Percentiles rank a stretch among this genome's conserved stretches.
phyloP scores from a whole-genome alignment of 2,329 filamentous ascomycete genomes.

The Calonectria pauciramosa region DNA sequence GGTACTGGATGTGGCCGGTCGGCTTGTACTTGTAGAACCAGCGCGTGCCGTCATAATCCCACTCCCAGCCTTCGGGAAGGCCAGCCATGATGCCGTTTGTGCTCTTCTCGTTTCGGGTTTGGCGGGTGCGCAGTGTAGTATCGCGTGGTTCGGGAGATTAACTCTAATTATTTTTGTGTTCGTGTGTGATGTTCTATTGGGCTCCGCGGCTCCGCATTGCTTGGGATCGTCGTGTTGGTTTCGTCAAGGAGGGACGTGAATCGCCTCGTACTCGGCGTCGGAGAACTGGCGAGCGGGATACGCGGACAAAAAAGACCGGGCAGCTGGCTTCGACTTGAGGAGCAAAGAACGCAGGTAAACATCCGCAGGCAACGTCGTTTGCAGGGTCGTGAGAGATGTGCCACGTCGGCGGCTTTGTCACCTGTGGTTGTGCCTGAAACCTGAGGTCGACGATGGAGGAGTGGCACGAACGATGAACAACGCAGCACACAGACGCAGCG shows the following conservation, averaged over 20 bases:
- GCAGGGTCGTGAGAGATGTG: neutral
- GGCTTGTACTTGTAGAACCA: constrained; percentile 72
- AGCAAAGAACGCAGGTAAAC: neutral
- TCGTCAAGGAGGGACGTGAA: neutral
- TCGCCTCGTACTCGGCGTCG: neutral
- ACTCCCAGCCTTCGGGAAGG: constrained; percentile 69
- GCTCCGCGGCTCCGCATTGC: constrained; percentile 21
- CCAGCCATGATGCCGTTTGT: constrained; percentile 44
- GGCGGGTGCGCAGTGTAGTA: neutral
- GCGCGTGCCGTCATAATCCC: constrained; percentile 68
- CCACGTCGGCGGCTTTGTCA: constrained; percentile 22
- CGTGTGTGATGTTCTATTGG: constrained; percentile 3
- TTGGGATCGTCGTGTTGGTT: constrained; percentile 15
- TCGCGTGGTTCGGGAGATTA: neutral
- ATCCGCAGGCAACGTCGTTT: neutral
- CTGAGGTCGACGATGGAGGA: constrained; percentile 24
- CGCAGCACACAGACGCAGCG: constrained; percentile 3
- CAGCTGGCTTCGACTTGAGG: neutral
- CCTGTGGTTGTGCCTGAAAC: constrained; percentile 24
- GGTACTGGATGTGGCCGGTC: constrained; percentile 67
- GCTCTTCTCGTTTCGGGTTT: neutral
- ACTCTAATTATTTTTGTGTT: neutral
- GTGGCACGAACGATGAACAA: constrained; percentile 8
- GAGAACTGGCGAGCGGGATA: neutral
- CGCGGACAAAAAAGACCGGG: neutral